Evolutionary conservation across 345 rosid genomes (phyloP), one percentile per base, ranked within the genome.

Genomic region (Brassica nigra): DNA sequence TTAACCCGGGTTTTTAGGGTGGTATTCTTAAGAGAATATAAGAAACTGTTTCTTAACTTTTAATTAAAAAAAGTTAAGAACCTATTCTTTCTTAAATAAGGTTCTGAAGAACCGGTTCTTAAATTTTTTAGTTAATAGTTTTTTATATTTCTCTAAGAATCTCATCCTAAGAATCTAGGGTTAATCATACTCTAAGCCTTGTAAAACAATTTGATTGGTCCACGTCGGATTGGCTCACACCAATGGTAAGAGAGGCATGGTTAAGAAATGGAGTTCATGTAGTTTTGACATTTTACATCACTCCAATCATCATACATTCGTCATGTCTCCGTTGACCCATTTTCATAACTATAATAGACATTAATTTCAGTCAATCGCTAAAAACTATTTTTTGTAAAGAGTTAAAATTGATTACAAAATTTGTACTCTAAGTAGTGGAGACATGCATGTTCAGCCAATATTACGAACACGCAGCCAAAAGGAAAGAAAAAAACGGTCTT

Each of bases 281-380:
- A 47, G 54, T 47, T 47, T 49, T 49, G 57, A 49, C 57, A 14
- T 49, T 49, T 74, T 47, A 79, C 78, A 73, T 79, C 78, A 78
- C 54, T 6, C 73, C 3, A 70, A 54, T 71, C 77, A 78, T 72
- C 82, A 79, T 67, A 44, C 74, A 57, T 62, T 74, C 83, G 79
- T 74, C 83, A 74, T 74, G 61, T 74, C 52, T 5, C 18, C 15
- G 12, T 49, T 68, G 78, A 58, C 68, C 74, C 74, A 66, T 79
- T 61, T 8, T 65, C 61, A 20, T 68, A 5, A 62, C 64, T 18
- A 18, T 18, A 18, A 18, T 18, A 18, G 18, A 18, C 37, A 70
- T 8, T 64, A 14, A 16, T 64, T 65, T 72, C 62, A 72, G 44
- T 58, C 39, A 66, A 23, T 73, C 39, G 6, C 34, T n/a, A 14